Conservation (phyloP, 192 early-diverging fungal genomes). For the Podila clonocystis region DNA sequence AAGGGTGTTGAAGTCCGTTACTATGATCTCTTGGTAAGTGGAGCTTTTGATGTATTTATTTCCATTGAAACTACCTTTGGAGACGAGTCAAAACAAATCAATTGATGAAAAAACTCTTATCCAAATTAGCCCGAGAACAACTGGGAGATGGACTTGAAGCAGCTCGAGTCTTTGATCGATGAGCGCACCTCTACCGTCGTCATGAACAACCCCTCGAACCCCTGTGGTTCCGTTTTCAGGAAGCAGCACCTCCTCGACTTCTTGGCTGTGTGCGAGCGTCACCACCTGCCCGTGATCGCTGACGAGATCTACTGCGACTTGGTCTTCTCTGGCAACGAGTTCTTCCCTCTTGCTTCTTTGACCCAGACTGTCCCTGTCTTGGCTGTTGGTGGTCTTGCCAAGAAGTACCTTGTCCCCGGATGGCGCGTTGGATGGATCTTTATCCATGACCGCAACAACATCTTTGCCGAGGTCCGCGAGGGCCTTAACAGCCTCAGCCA, state of each 20-base stretch:
- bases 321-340: slow-evolving; percentile 71
- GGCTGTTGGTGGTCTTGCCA: slow-evolving; percentile 86
- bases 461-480: slow-evolving; percentile 71
- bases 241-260: slow-evolving; percentile 77
- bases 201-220: slow-evolving; percentile 94
- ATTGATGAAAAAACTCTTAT: background rate
- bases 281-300: slow-evolving; percentile 84
- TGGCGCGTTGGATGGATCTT: slow-evolving; percentile 93
- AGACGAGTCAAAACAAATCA: background rate
- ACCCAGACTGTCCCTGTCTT: slow-evolving; percentile 87
- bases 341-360: slow-evolving; percentile 75
- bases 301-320: slow-evolving; percentile 95
- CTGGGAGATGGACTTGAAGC: slow-evolving; percentile 87
- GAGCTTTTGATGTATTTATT: background rate
- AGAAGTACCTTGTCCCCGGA: slow-evolving; percentile 91
- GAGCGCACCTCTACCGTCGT: slow-evolving; percentile 81
- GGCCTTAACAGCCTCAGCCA: slow-evolving; percentile 80
- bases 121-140: slow-evolving; percentile 69
- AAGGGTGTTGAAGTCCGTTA: slow-evolving; percentile 82
- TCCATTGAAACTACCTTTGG: background rate
- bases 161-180: slow-evolving; percentile 85
- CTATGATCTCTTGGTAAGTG: slow-evolving; percentile 77
- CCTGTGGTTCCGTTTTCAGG: slow-evolving; percentile 89
- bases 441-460: slow-evolving; percentile 74
- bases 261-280: slow-evolving; percentile 74